phyloP scores from a whole-genome alignment of 202 grass and related monocot species.

The Brachypodium distachyon region DNA sequence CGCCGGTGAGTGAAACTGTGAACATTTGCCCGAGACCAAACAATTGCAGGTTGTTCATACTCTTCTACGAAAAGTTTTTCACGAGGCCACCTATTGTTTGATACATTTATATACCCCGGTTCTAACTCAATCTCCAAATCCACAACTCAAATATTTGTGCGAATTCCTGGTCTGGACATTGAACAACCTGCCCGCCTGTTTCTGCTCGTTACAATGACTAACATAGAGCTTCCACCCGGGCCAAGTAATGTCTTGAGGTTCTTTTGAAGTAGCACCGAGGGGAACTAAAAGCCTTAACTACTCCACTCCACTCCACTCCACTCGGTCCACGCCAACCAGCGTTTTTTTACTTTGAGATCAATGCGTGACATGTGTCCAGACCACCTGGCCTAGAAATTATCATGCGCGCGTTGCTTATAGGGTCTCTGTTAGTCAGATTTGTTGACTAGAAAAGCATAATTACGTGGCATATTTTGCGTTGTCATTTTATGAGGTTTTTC shows the following conservation, averaged over 20 bases:
- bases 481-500: too few species aligned
- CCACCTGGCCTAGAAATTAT: not conserved
- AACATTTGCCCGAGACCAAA: not conserved
- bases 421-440: too few species aligned
- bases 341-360: not conserved
- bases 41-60: not conserved
- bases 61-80: not conserved
- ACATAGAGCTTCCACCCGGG: not conserved
- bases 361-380: too few species aligned
- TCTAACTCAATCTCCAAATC: too few species aligned
- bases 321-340: not conserved
- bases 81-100: not conserved
- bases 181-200: not conserved
- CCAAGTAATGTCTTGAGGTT: not conserved
- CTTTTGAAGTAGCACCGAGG: not conserved
- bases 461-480: too few species aligned
- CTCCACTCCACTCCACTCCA: not conserved
- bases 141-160: not conserved
- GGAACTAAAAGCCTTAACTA: not conserved
- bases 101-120: not conserved
- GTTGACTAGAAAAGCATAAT: too few species aligned
- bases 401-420: too few species aligned
- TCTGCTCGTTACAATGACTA: not conserved
- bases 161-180: not conserved
- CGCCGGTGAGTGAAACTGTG: constrained; percentile 48